Evolutionary conservation across 805 yeast species (phyloP).

Genomic region (Nakazawaea laoshanensis): DNA sequence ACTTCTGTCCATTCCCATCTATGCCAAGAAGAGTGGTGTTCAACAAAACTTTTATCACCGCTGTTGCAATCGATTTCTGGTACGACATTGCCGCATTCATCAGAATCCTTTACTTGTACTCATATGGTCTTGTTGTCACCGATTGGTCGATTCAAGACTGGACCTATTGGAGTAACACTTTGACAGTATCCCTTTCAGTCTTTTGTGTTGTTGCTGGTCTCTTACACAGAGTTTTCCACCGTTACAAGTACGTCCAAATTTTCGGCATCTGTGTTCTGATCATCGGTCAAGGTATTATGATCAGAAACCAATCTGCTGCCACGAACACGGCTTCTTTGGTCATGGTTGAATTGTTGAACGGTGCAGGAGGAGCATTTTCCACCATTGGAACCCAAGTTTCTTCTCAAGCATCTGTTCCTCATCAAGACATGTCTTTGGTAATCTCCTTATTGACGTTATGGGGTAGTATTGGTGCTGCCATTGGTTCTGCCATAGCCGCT

Average conservation of each 20-base stretch:
- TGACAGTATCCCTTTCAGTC: slow-evolving; percentile 26
- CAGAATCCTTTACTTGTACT: slow-evolving; percentile 22
- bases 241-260: slow-evolving; percentile 27
- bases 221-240: slow-evolving; percentile 23
- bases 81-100: slow-evolving; percentile 23
- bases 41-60: slow-evolving; percentile 28
- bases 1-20: slow-evolving; percentile 25
- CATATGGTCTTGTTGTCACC: slow-evolving; percentile 23
- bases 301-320: slow-evolving; percentile 16
- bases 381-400: slow-evolving; percentile 28
- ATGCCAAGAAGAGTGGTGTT: slow-evolving; percentile 26
- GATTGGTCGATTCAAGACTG: slow-evolving; percentile 24
- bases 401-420: slow-evolving; percentile 32
- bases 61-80: slow-evolving; percentile 24
- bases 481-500: slow-evolving; percentile 28
- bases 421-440: slow-evolving; percentile 26
- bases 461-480: slow-evolving; percentile 24
- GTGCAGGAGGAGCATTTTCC: slow-evolving; percentile 27
- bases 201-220: slow-evolving; percentile 29
- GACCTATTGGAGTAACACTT: slow-evolving; percentile 28
- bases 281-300: slow-evolving; percentile 22
- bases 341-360: slow-evolving; percentile 20
- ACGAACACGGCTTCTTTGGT: slow-evolving; percentile 23
- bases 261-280: slow-evolving; percentile 24
- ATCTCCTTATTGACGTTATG: slow-evolving; percentile 24